Evolutionary conservation across 2,329 filamentous ascomycete species (phyloP), one percentile per base, ranked within the genome.

Genomic region (Trichothecium sympodiale): DNA sequence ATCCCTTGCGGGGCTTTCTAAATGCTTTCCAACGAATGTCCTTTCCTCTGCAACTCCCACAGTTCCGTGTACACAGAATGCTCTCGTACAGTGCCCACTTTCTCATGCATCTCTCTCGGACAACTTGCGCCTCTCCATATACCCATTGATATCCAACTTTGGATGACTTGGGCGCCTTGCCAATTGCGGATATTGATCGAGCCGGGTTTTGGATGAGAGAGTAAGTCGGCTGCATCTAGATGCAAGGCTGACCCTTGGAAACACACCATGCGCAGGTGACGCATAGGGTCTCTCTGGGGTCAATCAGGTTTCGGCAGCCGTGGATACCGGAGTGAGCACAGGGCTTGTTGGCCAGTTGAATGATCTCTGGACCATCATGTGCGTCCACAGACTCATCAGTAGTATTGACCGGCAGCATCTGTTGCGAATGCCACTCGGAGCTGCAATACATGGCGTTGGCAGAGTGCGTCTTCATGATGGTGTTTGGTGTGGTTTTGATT

Each of bases 261-360:
- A 37, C 43, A 16, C 48, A 47, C 23, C 38, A 20, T 13, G 49
- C 39, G 36, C 51, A 54, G 13, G 43, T 41, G 13, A 35, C 37
- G 40, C 51, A 54, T 8, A 54, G 40, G 5, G 33, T 39, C 9
- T 41, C 40, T 27, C 49, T 51, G 31, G 50, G 53, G 38, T 54
- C 51, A 8, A 48, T 45, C 12, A 54, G 40, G 29, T 43, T 48
- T 4, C 48, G 47, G 34, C 51, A 54, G 12, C 42, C 28, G 30
- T 54, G 51, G 9, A 47, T 49, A 14, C 38, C 27, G 9, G 41
- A 36, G 31, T 54, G 51, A 13, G 48, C 49, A 34, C 51, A 54
- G 31, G 36, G 45, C 35, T 51, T 53, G 45, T 54, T 54, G 7
- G 51, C 29, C 8, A 37, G 31, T 3, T 16, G 13, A 8, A 37